Percentiles rank a stretch among this genome's conserved stretches.
Evolutionary conservation across 805 yeast genomes (phyloP).

Genomic region (Geotrichum ghanense): DNA sequence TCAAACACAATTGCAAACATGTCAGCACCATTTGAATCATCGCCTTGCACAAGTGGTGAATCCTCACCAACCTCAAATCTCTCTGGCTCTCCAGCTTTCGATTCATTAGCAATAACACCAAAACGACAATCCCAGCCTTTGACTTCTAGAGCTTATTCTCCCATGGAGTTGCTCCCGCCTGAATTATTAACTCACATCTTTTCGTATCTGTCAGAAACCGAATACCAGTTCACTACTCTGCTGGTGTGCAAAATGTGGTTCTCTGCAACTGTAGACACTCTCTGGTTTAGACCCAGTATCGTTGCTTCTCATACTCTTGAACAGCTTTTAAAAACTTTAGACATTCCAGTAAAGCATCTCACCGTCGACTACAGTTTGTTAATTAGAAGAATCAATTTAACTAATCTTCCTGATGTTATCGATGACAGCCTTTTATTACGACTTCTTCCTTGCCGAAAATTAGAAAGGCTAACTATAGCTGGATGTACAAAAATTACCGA

Average conservation of each 20-base stretch:
- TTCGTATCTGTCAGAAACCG: constrained; percentile 9
- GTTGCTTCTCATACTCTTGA: constrained; percentile 37
- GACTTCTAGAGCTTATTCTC: not conserved
- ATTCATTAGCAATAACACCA: not conserved
- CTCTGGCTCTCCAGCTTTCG: not conserved
- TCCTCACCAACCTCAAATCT: not conserved
- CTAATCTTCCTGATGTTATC: constrained; percentile 57
- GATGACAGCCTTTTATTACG: constrained; percentile 50
- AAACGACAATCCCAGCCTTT: not conserved
- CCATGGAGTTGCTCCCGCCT: constrained; percentile 29
- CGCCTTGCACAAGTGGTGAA: not conserved
- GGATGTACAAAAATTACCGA: constrained; percentile 61
- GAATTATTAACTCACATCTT: constrained; percentile 26
- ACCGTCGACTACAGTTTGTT: constrained; percentile 39
- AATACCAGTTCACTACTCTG: constrained; percentile 26
- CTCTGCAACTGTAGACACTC: constrained; percentile 57
- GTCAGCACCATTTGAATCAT: not conserved
- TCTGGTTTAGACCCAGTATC: constrained; percentile 83
- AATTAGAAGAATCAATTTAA: constrained; percentile 70
- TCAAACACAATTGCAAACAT: not conserved
- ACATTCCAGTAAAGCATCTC: constrained; percentile 39
- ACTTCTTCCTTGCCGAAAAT: constrained; percentile 53
- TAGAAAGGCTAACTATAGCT: constrained; percentile 79
- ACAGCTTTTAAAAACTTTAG: constrained; percentile 47
- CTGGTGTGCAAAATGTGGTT: constrained; percentile 79